Base-by-base conservation (phyloP, 148 eudicot genomes). In the Fagopyrum tataricum region DNA sequence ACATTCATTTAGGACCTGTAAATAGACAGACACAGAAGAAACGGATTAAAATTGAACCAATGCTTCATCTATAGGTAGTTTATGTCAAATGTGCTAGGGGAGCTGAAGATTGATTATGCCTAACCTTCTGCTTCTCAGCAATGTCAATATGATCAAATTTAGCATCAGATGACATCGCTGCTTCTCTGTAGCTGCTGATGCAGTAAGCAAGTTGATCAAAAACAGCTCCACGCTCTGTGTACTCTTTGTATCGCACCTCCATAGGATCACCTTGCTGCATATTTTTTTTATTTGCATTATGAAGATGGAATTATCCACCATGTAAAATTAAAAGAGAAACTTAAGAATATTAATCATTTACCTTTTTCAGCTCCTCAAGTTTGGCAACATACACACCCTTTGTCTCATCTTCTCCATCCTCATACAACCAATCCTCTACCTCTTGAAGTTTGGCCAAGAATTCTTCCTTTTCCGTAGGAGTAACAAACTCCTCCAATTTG, bases 361-460 rank as follows among this genome's bases (percentile, higher is more conserved):
- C 97, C 99, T 86, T 91, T 79, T 90, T 95, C 74, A 91, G 91
- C 78, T 95, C 99, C 44, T 92, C 96, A 78, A 95, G 94, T 82
- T 92, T 95, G 44, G 96, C 97, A 79, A 87, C 67, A 52, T 91
- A 95, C 7, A 95, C 96, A 23, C 97, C 97, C 80, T 90, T 92
- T 13, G 88, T 95, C 76, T 95, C 97, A 84, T 95, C 97, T 81
- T 95, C 99, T 2, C 98, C 98, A 68, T 91, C 98, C 78, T 91
- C 98, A 75, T 93, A 93, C 75, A 93, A 83, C 98, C 98, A 93
- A 72, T 93, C 98, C 79, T 93, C 98, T 15, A 84, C 87, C 79
- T 87, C 87, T 77, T 93, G 98, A 74, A 93, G 95, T 69, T 61
- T 86, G 59, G 86, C 80, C 73, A 82, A 75, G 20, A 93, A 81